A percentile compares a stretch with the other conserved stretches of the same genome.
Evolutionary conservation across 2,329 filamentous ascomycete genomes (phyloP).

Genomic region (Fusarium sp.): DNA sequence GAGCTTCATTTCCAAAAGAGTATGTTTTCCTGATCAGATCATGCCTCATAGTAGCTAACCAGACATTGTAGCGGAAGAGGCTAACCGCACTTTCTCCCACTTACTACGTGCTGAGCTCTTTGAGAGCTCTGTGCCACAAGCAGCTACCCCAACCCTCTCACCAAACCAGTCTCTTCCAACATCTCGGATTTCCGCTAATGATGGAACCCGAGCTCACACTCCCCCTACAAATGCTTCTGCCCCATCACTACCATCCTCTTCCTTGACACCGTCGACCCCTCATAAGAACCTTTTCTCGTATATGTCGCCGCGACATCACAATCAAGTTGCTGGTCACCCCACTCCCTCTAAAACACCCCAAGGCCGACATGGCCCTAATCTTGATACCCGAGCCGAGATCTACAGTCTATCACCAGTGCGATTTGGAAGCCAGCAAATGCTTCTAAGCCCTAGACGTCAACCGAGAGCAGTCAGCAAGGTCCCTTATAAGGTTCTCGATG

Average conservation of each 20-base stretch:
- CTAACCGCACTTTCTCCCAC: slow-evolving; percentile 90
- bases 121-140: slow-evolving; percentile 87
- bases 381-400: slow-evolving; percentile 90
- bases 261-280: slow-evolving; percentile 90
- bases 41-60: slow-evolving; percentile 16
- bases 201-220: slow-evolving; percentile 80
- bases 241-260: slow-evolving; percentile 74
- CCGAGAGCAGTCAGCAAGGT: slow-evolving; percentile 94
- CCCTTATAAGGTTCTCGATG: slow-evolving; percentile 96
- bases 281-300: slow-evolving; percentile 98
- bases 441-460: slow-evolving; percentile 88
- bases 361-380: slow-evolving; percentile 85
- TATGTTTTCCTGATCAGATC: slow-evolving; percentile 56
- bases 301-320: slow-evolving; percentile 78
- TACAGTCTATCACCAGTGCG: slow-evolving; percentile 96
- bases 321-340: slow-evolving; percentile 79
- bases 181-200: slow-evolving; percentile 65
- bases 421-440: slow-evolving; percentile 91
- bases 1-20: slow-evolving; percentile 96
- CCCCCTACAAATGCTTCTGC: slow-evolving; percentile 75
- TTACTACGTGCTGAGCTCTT: slow-evolving; percentile 92
- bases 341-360: slow-evolving; percentile 91
- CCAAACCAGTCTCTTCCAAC: slow-evolving; percentile 65
- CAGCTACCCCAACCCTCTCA: slow-evolving; percentile 71
- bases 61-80: slow-evolving; percentile 77